Evolutionary conservation across 768 basidiomycete species (phyloP).

Genomic region (Pulveroboletus ravenelii): DNA sequence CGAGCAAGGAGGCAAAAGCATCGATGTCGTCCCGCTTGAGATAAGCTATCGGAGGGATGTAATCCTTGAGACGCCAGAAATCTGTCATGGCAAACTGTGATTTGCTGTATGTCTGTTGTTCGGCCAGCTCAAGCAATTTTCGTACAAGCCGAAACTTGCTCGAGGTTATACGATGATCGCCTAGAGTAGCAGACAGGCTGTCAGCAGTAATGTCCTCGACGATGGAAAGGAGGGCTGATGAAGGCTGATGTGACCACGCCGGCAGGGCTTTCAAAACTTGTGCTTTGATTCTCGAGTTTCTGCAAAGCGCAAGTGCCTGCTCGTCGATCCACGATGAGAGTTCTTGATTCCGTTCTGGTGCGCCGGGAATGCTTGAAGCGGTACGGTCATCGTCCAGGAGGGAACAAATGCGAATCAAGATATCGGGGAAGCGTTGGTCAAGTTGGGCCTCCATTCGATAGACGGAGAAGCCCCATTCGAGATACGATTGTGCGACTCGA

Average conservation of each 20-base stretch:
- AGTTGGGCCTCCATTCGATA: constrained; percentile 40
- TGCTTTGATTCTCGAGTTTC: constrained; percentile 32
- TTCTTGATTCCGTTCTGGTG: constrained; percentile 38
- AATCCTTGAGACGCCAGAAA: constrained; percentile 84
- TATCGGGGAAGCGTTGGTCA: constrained; percentile 55
- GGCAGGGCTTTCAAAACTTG: constrained; percentile 56
- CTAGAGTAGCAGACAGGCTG: constrained; percentile 51
- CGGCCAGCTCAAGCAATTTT: constrained; percentile 50
- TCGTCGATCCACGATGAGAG: constrained; percentile 63
- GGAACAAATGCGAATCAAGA: constrained; percentile 65
- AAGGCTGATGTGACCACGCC: constrained; percentile 71
- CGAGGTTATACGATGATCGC: constrained; percentile 54
- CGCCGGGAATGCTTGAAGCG: constrained; percentile 24
- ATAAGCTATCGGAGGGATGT: constrained; percentile 51
- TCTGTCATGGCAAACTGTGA: constrained; percentile 51
- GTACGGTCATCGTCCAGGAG: constrained; percentile 52
- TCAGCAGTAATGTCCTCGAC: constrained; percentile 43
- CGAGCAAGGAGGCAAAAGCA: constrained; percentile 66
- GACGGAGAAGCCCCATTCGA: constrained; percentile 68
- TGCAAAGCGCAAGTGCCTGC: constrained; percentile 42
- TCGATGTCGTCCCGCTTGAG: constrained; percentile 66
- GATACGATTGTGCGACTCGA: constrained; percentile 64
- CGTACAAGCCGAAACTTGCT: constrained; percentile 78
- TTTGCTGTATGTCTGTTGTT: constrained; percentile 34
- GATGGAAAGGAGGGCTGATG: constrained; percentile 40